Base-by-base conservation (phyloP, 306 rosid genomes). In the Calophaca sinica region DNA sequence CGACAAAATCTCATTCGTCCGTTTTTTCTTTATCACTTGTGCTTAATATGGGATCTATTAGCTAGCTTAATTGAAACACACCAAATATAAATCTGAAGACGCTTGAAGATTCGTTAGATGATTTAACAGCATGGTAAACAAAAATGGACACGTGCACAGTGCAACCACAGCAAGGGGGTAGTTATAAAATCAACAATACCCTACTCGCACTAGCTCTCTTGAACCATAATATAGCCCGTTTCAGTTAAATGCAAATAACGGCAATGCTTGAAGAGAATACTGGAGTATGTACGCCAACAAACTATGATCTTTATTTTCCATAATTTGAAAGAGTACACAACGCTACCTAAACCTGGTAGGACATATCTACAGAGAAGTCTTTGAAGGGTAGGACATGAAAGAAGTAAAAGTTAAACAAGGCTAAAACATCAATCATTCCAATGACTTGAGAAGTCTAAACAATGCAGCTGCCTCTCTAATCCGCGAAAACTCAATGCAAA, bases 401-500 rank as follows among this genome's bases (percentile, higher is more conserved):
- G n/a, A 13, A 38, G 28, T 2, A 3, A 3, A 76, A 72, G 15
- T 42, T 66, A 46, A 65, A n/a, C n/a, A 59, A 14, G 35, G 44
- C 68, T 51, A 67, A 72, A 62, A 46, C 51, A 64, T 38, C 45
- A 67, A 41, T 83, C 87, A 89, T 84, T 93, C 97, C 93, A 88
- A 81, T 5, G 96, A 81, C 73, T 93, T 93, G 57, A 93, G 96
- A 75, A 91, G 98, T 91, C 97, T 91, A 80, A 91, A 93, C 5
- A 93, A 89, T 12, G 96, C 77, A 9, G 97, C 91, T 9, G 98
- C 98, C 85, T 93, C 97, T 71, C 98, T 89, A 75, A 93, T 93
- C 79, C 98, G 89, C 5, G 93, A 88, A 79, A 93, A 93, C 75
- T 93, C 97, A 5, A 93, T 91, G 87, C 98, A 93, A 83, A 93